Evolutionary conservation across 164 flowering plant species (phyloP), one percentile per base, ranked within the genome.

Genomic region (Vitis rotundifolia): DNA sequence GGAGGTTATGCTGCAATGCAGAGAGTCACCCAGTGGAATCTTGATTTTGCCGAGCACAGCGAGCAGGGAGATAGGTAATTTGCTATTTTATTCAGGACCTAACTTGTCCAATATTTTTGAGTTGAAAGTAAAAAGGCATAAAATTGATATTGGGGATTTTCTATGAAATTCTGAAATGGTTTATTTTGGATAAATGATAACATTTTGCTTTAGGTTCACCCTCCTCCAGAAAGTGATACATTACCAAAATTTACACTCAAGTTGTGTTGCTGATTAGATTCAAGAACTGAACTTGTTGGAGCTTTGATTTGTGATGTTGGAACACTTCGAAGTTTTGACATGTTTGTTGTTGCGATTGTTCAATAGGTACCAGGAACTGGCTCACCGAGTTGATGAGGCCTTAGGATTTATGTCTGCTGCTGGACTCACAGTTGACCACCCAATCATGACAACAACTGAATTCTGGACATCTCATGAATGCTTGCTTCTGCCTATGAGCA

Each of bases 381-480:
- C 86, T 57, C 65, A 67, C 66, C 66, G 81, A 5, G 84, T 81
- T 13, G 84, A 81, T 54, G 86, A 81, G 72, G 81, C 86, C 53
- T 48, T 83, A 31, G 86, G 86, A 52, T 83, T 81, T 73, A 78
- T 83, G 84, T 71, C 78, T 22, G 83, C 84, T 15, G 80, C 81
- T 4, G 86, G 86, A n/a, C 80, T 83, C 2, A 83, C 86, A 4
- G 62, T 73, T 11, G 82, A 83, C 49, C 82, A 83, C 63, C 84
- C 84, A 14, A 63, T 77, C 55, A 83, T 81, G 84, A 77, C 82
- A 11, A 76, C 86, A n/a, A 81, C 83, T n/a, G 84, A 81, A 0
- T 83, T 83, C 74, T 83, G 84, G 84, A 83, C 86, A 31, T 83
- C 86, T 3, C 86, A 83, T 65, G 86, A 83, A 74, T 83, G 86